Evolutionary conservation across 2,329 filamentous ascomycete genomes (phyloP), one percentile per base, ranked within the genome.

Genomic region (Neofusicoccum kwambonambiense): DNA sequence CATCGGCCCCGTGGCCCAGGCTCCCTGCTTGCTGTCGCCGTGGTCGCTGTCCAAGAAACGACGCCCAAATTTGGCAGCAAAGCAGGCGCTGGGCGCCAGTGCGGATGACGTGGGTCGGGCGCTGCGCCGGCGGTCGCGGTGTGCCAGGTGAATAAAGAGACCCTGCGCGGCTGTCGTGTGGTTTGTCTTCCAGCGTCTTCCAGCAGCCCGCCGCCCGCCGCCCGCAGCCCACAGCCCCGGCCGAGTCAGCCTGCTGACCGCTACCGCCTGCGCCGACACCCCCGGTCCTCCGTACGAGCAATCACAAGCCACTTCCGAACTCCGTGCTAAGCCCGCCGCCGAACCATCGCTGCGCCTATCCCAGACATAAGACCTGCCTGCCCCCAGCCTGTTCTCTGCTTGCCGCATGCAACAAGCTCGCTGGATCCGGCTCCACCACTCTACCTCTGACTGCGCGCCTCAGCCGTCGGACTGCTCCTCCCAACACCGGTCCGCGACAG

Each of bases 271-370:
- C 42, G 4, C 42, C 17, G 4, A 41, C 12, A 45, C 7, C 45
- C 52, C 52, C 52, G 52, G 39, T 17, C 50, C 31, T 39, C 56
- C 56, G 56, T 45, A 60, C 56, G 56, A 60, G 56, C 56, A 57
- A 60, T 60, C 56, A 60, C 56, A 60, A 60, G 56, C 56, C 56
- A 60, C 56, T 60, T 45, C 56, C 56, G 56, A 37, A 19, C 17
- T 60, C 56, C 56, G 56, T 35, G 54, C 41, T 44, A 19, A 12
- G 17, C 51, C 35, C 35, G 11, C 7, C 4, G 17, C 17, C n/a
- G 4, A 17, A 22, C 19, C 17, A 19, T 5, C n/a, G 35, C 22
- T 15, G 22, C n/a, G 17, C 12, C 19, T 44, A 27, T 34, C 13
- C 27, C 15, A 34, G 22, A 57, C 56, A 47, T 60, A 60, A 60